phyloP scores from a whole-genome alignment of 2,329 filamentous ascomycete species.

The Hymenoscyphus fraxineus region DNA sequence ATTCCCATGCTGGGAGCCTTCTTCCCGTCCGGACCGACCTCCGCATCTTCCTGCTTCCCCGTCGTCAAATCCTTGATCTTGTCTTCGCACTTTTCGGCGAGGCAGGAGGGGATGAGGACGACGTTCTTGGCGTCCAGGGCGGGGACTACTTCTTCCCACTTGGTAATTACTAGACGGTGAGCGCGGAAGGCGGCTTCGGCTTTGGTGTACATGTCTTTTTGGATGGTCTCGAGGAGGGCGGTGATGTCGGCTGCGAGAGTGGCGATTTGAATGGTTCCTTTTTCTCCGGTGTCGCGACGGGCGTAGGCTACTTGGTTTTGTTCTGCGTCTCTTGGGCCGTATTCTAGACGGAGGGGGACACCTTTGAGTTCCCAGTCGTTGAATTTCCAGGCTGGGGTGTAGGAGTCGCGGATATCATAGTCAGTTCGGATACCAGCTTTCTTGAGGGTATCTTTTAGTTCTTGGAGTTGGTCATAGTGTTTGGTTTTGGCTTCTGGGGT shows the following conservation, averaged over 20 bases:
- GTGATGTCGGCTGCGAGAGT: slow-evolving; percentile 72
- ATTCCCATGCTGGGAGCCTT: slow-evolving; percentile 72
- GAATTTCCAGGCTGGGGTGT: slow-evolving; percentile 96
- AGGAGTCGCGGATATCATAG: slow-evolving; percentile 81
- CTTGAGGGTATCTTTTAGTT: slow-evolving; percentile 65
- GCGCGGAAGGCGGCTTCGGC: slow-evolving; percentile 74
- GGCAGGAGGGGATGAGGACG: slow-evolving; percentile 85
- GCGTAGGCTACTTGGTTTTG: slow-evolving; percentile 80
- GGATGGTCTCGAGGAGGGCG: slow-evolving; percentile 82
- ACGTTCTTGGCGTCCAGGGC: slow-evolving; percentile 90
- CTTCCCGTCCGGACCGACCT: slow-evolving; percentile 31
- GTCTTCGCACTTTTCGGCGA: slow-evolving; percentile 80
- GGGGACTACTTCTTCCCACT: slow-evolving; percentile 90
- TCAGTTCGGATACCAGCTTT: slow-evolving; percentile 74
- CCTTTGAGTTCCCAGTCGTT: slow-evolving; percentile 98
- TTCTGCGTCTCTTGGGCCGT: slow-evolving; percentile 89
- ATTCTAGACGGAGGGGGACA: slow-evolving; percentile 89
- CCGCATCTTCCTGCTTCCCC: slow-evolving; percentile 60
- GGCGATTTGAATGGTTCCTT: slow-evolving; percentile 72
- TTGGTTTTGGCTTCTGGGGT: slow-evolving; percentile 72
- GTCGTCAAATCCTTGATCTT: slow-evolving; percentile 91
- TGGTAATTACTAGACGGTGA: slow-evolving; percentile 75
- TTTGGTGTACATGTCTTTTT: slow-evolving; percentile 70
- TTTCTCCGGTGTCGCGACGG: slow-evolving; percentile 82
- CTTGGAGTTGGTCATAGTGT: slow-evolving; percentile 72